Percentiles rank a stretch among this genome's conserved stretches.
Evolutionary conservation across 208 protist genomes (phyloP).

Genomic region (Trypanosoma platydactyli): DNA sequence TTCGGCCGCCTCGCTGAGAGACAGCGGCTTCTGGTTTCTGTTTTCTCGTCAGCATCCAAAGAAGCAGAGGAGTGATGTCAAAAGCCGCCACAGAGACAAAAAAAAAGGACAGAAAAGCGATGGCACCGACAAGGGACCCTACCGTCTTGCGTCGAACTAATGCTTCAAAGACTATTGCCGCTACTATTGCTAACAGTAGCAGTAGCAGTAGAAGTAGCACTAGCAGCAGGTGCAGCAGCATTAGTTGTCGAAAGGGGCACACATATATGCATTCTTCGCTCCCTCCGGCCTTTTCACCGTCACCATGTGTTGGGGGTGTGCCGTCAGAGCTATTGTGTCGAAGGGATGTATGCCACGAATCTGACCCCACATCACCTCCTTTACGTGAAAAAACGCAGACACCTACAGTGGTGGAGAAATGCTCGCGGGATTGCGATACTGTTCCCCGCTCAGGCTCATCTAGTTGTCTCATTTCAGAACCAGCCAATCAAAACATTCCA

Average conservation of each 20-base stretch:
- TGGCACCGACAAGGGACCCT: background rate
- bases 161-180: background rate
- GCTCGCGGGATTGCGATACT: background rate
- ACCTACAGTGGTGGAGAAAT: background rate
- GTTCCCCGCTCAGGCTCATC: background rate
- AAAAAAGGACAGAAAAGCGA: background rate
- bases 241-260: background rate
- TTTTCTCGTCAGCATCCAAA: too few species aligned
- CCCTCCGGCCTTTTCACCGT: background rate
- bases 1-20: too few species aligned
- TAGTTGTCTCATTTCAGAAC: background rate
- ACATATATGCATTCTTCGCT: background rate
- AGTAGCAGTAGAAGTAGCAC: background rate
- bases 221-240: background rate
- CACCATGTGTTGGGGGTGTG: background rate
- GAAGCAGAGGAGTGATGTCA: background rate
- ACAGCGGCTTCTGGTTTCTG: too few species aligned
- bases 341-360: background rate
- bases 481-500: background rate
- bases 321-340: background rate
- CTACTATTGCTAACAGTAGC: background rate
- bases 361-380: conserved; percentile 17
- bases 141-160: background rate
- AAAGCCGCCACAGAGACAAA: background rate
- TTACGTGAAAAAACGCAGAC: conserved; percentile 16